Percentiles rank a stretch among this genome's conserved stretches.
Evolutionary conservation across 1,284 basidiomycete species (phyloP).

Genomic region (Fomes fomentarius): DNA sequence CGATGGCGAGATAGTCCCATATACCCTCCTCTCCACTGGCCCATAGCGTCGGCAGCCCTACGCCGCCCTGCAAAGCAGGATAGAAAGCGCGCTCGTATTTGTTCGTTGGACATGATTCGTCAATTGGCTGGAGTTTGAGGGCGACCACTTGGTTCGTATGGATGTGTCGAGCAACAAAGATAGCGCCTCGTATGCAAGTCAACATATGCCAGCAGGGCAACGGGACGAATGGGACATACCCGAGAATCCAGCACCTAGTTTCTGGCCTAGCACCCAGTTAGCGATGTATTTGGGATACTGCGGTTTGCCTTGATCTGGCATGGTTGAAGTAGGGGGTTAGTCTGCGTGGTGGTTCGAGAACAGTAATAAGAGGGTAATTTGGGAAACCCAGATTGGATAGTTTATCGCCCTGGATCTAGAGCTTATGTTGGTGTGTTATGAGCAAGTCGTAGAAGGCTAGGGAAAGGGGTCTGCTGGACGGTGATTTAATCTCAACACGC

Average conservation of each 20-base stretch:
- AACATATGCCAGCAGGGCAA: neutral
- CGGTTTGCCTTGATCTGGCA: slow-evolving; percentile 4
- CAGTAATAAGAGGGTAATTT: too few relatives aligned
- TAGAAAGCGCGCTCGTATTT: slow-evolving; percentile 69
- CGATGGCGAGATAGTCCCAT: slow-evolving; percentile 78
- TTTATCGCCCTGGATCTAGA: neutral
- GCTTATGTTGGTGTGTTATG: too few relatives aligned
- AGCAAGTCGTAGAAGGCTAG: too few relatives aligned
- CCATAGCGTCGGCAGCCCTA: slow-evolving; percentile 72
- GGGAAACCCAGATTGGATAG: too few relatives aligned
- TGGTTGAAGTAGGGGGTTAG: slow-evolving; percentile 4
- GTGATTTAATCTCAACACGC: slow-evolving; percentile 3
- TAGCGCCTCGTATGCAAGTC: slow-evolving; percentile 51
- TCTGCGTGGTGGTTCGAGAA: slow-evolving; percentile 4
- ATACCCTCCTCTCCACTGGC: slow-evolving; percentile 58
- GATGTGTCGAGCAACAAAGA: slow-evolving; percentile 62
- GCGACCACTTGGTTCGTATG: slow-evolving; percentile 62
- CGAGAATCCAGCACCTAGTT: slow-evolving; percentile 40
- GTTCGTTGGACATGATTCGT: slow-evolving; percentile 77
- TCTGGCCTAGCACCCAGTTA: slow-evolving; percentile 35
- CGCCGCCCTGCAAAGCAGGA: slow-evolving; percentile 70
- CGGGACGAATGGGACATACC: slow-evolving; percentile 24
- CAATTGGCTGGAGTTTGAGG: slow-evolving; percentile 66
- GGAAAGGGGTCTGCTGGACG: slow-evolving; percentile 2
- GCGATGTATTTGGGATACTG: slow-evolving; percentile 33